Evolutionary conservation across 2,329 filamentous ascomycete species (phyloP).

Genomic region (Arthrobotrys iridis): DNA sequence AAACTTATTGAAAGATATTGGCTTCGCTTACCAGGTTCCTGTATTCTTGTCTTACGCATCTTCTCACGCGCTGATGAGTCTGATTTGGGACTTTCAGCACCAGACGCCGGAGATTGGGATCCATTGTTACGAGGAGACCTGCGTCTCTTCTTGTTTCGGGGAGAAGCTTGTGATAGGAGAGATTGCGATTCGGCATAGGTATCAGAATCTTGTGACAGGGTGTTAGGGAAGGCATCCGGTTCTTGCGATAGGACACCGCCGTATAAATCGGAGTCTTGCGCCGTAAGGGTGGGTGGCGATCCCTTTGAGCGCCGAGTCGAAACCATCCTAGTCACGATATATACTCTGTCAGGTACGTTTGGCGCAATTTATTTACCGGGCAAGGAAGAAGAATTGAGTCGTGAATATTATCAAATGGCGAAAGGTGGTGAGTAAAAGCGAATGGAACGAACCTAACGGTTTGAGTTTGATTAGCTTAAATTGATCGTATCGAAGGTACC

Average conservation of each 20-base stretch:
- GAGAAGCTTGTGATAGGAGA: conserved; percentile 11
- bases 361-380: background rate
- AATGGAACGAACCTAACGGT: background rate
- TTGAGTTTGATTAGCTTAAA: conserved; percentile 3
- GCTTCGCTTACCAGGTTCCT: conserved; percentile 41
- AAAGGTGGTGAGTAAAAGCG: background rate
- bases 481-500: background rate
- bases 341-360: background rate
- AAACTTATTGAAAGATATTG: background rate
- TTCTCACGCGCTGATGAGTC: conserved; percentile 50
- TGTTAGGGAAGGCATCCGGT: background rate
- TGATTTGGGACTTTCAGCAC: conserved; percentile 47
- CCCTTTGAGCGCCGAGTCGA: conserved; percentile 46
- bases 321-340: conserved; percentile 28
- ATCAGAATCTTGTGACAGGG: conserved; percentile 13
- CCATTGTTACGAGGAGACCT: conserved; percentile 15
- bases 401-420: background rate
- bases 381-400: background rate
- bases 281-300: conserved; percentile 15
- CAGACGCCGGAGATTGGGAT: conserved; percentile 29
- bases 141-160: conserved; percentile 13
- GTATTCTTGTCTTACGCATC: conserved; percentile 49
- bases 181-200: conserved; percentile 20
- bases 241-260: conserved; percentile 16
- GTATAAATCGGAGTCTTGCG: conserved; percentile 33